Conservation (phyloP, 2,329 filamentous ascomycete species). For the Clathrospora elynae region DNA sequence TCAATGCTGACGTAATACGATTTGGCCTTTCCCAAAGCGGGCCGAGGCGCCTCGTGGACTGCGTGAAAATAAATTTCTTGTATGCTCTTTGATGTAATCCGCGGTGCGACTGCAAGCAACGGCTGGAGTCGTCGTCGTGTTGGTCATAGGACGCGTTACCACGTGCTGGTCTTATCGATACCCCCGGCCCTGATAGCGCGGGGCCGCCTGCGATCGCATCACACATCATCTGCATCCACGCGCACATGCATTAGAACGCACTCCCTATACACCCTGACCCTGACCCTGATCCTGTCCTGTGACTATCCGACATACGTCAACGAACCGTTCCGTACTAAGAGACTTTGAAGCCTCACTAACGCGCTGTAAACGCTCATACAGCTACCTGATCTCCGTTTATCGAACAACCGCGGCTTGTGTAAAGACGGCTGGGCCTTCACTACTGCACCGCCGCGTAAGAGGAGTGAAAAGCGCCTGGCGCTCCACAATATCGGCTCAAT, state of each 20-base stretch:
- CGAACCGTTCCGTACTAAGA: constrained; percentile 3
- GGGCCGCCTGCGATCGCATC: constrained; percentile 28
- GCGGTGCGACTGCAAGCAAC: too few relatives aligned
- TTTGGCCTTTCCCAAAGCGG: constrained; percentile 8
- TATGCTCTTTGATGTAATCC: too few relatives aligned
- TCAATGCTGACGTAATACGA: constrained; percentile 26
- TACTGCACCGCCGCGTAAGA: constrained; percentile 3
- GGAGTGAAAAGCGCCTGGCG: constrained; percentile 7
- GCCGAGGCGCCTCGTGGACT: too few relatives aligned
- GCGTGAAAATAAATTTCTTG: too few relatives aligned
- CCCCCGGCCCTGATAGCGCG: constrained; percentile 18
- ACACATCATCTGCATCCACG: constrained; percentile 36
- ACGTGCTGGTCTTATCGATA: constrained; percentile 30
- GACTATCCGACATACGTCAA: constrained; percentile 2
- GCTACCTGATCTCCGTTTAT: not conserved
- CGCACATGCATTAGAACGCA: constrained; percentile 23
- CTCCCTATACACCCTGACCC: constrained; percentile 25
- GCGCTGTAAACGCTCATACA: constrained; percentile 9
- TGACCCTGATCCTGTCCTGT: constrained; percentile 14
- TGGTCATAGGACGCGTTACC: constrained; percentile 16
- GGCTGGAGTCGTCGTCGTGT: not conserved
- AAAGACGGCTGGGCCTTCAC: constrained; percentile 15
- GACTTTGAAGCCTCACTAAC: constrained; percentile 3
- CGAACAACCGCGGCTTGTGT: constrained; percentile 3
- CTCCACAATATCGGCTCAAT: constrained; percentile 9